Evolutionary conservation across 306 rosid species (phyloP).

Genomic region (Dryas alaskensis): DNA sequence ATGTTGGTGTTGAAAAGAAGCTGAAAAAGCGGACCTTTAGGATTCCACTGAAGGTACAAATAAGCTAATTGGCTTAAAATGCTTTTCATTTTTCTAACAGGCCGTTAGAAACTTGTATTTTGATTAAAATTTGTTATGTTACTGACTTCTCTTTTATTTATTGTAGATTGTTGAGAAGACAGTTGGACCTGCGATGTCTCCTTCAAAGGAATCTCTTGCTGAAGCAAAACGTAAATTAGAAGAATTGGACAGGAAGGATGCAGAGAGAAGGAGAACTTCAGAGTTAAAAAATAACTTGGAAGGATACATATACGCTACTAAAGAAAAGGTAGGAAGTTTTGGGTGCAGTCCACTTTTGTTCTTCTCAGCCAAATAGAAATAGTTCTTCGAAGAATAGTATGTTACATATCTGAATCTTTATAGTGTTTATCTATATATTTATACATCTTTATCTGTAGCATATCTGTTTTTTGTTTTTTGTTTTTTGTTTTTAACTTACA

Average conservation of each 20-base stretch:
- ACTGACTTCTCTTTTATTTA: slow-evolving; percentile 3
- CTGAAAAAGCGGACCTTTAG: slow-evolving; percentile 84
- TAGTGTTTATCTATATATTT: background rate
- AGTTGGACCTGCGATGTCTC: slow-evolving; percentile 61
- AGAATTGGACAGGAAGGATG: slow-evolving; percentile 78
- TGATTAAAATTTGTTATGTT: slow-evolving; percentile 2
- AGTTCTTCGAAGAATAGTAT: background rate
- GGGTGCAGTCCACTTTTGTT: background rate
- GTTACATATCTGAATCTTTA: background rate
- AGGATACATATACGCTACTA: slow-evolving; percentile 83
- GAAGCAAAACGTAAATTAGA: slow-evolving; percentile 76
- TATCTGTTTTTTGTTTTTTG: background rate
- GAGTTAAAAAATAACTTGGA: slow-evolving; percentile 89
- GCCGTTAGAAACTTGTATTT: background rate
- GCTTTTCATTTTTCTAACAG: slow-evolving; percentile 5
- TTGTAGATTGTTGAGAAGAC: slow-evolving; percentile 69
- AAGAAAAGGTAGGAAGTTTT: slow-evolving; percentile 69
- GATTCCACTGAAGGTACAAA: slow-evolving; percentile 75
- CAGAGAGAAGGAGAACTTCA: slow-evolving; percentile 90
- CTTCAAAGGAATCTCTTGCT: slow-evolving; percentile 62
- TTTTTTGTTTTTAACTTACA: background rate
- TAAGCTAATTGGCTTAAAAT: slow-evolving; percentile 9
- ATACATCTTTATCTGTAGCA: background rate
- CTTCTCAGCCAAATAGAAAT: background rate
- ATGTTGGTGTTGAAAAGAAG: slow-evolving; percentile 63